Percentiles rank a stretch among this genome's conserved stretches.
These are phyloP conservation scores for Phytopythium mirpurense DNA, from an alignment of 352 stramenopile species.

Conservation along the genomic window DNA sequence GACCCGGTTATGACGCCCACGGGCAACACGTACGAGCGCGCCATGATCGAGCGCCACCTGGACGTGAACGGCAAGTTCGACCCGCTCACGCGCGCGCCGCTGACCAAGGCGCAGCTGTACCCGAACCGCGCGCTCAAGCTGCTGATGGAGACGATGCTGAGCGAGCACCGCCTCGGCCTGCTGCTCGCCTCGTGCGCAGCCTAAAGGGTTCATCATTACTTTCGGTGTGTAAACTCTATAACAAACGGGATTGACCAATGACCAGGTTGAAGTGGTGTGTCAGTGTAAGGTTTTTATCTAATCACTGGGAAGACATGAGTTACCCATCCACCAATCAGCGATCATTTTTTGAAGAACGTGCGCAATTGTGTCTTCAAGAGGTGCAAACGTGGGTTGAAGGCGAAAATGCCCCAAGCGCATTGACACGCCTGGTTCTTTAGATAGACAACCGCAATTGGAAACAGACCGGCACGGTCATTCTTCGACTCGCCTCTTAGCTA, in stretches of 20 bases:
- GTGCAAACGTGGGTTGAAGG: neutral
- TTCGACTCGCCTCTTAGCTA: neutral
- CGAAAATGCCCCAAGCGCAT: slow-evolving; percentile 6
- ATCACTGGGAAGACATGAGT: too few species aligned
- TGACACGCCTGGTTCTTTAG: neutral
- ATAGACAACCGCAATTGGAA: neutral
- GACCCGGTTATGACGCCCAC: slow-evolving; percentile 68
- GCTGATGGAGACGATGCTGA: slow-evolving; percentile 67
- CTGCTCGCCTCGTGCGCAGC: slow-evolving; percentile 43
- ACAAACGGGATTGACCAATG: too few species aligned
- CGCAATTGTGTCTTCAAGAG: neutral
- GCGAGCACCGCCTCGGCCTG: slow-evolving; percentile 49
- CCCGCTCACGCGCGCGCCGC: slow-evolving; percentile 47
- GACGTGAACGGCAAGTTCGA: slow-evolving; percentile 72
- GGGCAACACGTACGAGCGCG: slow-evolving; percentile 71
- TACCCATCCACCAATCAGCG: slow-evolving; percentile 7
- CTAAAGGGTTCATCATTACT: too few species aligned
- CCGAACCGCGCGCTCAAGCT: slow-evolving; percentile 67
- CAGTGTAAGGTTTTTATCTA: too few species aligned
- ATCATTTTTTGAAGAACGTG: slow-evolving; percentile 5
- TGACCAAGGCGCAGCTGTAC: slow-evolving; percentile 56
- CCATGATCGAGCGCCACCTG: slow-evolving; percentile 74
- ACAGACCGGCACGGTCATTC: neutral
- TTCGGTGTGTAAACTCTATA: neutral
- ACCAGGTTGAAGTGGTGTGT: slow-evolving; percentile 5